Base-by-base conservation (phyloP, 495 filamentous ascomycete genomes). In the Glarea lozoyensis region DNA sequence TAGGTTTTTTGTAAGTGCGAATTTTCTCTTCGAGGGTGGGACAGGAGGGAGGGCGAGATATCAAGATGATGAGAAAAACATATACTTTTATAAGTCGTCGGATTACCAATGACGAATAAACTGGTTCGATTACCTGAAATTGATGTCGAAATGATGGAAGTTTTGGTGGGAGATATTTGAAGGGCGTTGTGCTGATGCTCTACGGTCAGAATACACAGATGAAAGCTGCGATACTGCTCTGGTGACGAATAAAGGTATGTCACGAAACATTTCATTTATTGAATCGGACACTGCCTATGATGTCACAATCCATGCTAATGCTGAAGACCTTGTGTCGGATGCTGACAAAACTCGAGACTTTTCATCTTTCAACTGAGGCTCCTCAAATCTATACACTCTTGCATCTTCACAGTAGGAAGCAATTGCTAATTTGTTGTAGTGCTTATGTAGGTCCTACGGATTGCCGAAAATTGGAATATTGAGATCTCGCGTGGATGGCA, bases 311-410 rank as follows among this genome's bases (percentile, higher is more conserved):
- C 55, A 58, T 58, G 55, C 55, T 55, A 58, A 58, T 58, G 42
- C 55, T 53, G 43, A 55, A 46, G 53, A 23, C 40, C 40, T 45
- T 43, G 27, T 44, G 43, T 40, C 49, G 12, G 44, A 49, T 55
- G 55, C 43, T 45, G 52, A 58, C 45, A 53, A 38, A 49, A 42
- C 22, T 42, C 16, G 15, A 53, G 55, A 52, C 52, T 58, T 58
- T 58, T 58, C 55, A 58, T 58, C 55, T 58, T 58, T 58, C 55
- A 49, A 55, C 55, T 58, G 55, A 58, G 43, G 55, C 55, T 18
- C 27, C 40, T 32, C n/a, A n/a, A n/a, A n/a, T n/a, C n/a, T n/a
- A n/a, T n/a, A n/a, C n/a, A n/a, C n/a, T n/a, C n/a, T n/a, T n/a
- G n/a, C n/a, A n/a, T n/a, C n/a, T n/a, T n/a, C n/a, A n/a, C n/a